Conservation (phyloP, 352 stramenopile genomes). For the Phytophthora vignae region DNA sequence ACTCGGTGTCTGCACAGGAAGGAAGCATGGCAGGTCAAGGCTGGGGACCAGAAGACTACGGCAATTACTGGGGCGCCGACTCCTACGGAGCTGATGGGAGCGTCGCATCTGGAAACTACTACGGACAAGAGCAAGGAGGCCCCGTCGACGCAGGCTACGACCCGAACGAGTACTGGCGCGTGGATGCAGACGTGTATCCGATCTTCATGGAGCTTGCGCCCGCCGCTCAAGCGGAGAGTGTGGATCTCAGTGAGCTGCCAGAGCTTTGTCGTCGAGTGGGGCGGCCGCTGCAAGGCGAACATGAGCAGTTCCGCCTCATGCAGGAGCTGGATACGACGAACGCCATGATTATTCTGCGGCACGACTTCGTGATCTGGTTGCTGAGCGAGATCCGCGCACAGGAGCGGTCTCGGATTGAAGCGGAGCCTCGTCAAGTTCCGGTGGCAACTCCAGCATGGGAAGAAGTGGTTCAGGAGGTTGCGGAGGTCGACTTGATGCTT, state of each 20-base stretch:
- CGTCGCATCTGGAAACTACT: conserved; percentile 1
- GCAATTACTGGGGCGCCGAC: neutral
- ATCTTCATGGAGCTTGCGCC: conserved; percentile 54
- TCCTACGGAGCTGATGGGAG: neutral
- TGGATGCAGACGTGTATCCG: conserved; percentile 54
- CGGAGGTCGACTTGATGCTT: conserved; percentile 24
- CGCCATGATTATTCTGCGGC: conserved; percentile 60
- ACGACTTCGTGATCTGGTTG: conserved; percentile 66
- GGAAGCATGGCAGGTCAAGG: conserved; percentile 17
- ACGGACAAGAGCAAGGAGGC: conserved; percentile 1
- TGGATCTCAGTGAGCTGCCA: conserved; percentile 54
- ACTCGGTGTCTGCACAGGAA: conserved; percentile 4
- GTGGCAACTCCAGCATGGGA: conserved; percentile 56
- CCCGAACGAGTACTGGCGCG: conserved; percentile 49
- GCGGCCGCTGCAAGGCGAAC: conserved; percentile 49
- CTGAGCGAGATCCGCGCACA: conserved; percentile 43
- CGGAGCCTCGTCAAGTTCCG: conserved; percentile 19
- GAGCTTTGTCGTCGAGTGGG: conserved; percentile 56
- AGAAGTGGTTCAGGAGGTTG: conserved; percentile 41
- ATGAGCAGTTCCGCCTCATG: conserved; percentile 58
- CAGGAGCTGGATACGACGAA: conserved; percentile 66
- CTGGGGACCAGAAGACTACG: conserved; percentile 9
- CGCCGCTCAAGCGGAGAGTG: conserved; percentile 33
- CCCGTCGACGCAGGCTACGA: conserved; percentile 11
- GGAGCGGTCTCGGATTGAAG: conserved; percentile 26